These are phyloP conservation scores for Wickerhamomyces canadensis DNA, from an alignment of 805 yeast genomes.

Conservation along the genomic window DNA sequence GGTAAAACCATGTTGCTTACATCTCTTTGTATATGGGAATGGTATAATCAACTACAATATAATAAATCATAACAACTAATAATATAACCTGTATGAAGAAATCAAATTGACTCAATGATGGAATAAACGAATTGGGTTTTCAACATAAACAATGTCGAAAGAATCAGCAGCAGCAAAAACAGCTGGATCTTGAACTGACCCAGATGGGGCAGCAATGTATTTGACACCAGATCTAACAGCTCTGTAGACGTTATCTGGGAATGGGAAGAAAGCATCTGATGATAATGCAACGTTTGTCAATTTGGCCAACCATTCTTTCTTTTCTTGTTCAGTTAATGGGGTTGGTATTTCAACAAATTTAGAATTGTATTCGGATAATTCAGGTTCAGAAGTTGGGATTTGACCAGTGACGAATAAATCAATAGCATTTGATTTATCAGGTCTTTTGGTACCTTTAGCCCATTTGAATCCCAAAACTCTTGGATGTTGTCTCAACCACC, in stretches of 20 bases:
- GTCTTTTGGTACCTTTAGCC: slow-evolving; percentile 98
- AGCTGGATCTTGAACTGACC: slow-evolving; percentile 96
- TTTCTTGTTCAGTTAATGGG: slow-evolving; percentile 79
- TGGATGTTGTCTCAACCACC: slow-evolving; percentile 99
- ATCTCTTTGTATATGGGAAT: slow-evolving; percentile 30
- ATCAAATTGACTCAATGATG: slow-evolving; percentile 60
- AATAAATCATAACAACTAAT: neutral
- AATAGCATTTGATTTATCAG: slow-evolving; percentile 97
- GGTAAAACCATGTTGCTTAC: slow-evolving; percentile 99
- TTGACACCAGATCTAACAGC: slow-evolving; percentile 96
- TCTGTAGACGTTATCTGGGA: slow-evolving; percentile 98
- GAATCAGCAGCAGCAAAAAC: slow-evolving; percentile 95
- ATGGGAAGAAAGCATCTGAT: slow-evolving; percentile 99
- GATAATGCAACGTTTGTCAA: slow-evolving; percentile 84
- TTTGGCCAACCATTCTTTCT: slow-evolving; percentile 79
- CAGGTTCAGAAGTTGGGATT: slow-evolving; percentile 89
- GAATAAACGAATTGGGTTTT: slow-evolving; percentile 96
- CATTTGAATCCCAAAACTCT: slow-evolving; percentile 87
- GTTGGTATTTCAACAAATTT: slow-evolving; percentile 81
- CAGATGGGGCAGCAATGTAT: slow-evolving; percentile 94
- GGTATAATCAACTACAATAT: neutral
- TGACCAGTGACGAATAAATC: slow-evolving; percentile 90
- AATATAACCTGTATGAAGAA: neutral
- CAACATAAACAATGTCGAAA: slow-evolving; percentile 84
- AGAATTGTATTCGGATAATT: slow-evolving; percentile 84